These are phyloP conservation scores for Eremothecium gossypii DNA, from an alignment of 1,139 yeast genomes.

Conservation along the genomic window DNA sequence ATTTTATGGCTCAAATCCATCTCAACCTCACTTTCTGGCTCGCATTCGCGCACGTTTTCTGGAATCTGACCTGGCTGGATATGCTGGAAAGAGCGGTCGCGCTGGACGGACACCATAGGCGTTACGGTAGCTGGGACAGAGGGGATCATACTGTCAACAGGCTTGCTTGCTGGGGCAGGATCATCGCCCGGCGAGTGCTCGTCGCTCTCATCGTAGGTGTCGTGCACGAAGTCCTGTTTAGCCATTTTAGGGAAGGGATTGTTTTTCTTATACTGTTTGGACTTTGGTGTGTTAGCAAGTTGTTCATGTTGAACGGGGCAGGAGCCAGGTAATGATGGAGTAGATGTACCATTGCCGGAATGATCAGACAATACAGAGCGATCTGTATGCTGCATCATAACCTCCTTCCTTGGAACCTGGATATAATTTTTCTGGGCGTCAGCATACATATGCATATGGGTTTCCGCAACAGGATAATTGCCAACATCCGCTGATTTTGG, in stretches of 20 bases:
- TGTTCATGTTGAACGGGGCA: neutral
- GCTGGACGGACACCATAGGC: neutral
- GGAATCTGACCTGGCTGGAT: too few species aligned
- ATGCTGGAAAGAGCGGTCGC: neutral
- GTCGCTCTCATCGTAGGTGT: constrained; percentile 5
- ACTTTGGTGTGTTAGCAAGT: neutral
- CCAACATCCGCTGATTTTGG: neutral
- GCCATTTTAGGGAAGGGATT: constrained; percentile 29
- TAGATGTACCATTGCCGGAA: neutral
- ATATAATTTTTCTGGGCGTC: neutral
- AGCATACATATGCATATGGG: neutral
- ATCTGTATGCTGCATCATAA: neutral
- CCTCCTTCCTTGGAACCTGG: neutral
- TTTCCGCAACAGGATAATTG: neutral
- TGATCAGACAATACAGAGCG: constrained; percentile 1
- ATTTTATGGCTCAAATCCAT: neutral
- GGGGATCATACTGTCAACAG: neutral
- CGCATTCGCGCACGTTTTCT: too few species aligned
- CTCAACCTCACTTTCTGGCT: neutral
- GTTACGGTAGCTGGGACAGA: neutral
- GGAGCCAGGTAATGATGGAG: neutral
- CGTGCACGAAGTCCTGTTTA: neutral
- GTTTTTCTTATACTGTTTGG: constrained; percentile 26
- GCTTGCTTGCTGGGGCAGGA: neutral
- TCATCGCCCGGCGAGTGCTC: constrained; percentile 1